Evolutionary conservation across 768 basidiomycete species (phyloP), one percentile per base, ranked within the genome.

Genomic region (Multifurca ochricompacta): DNA sequence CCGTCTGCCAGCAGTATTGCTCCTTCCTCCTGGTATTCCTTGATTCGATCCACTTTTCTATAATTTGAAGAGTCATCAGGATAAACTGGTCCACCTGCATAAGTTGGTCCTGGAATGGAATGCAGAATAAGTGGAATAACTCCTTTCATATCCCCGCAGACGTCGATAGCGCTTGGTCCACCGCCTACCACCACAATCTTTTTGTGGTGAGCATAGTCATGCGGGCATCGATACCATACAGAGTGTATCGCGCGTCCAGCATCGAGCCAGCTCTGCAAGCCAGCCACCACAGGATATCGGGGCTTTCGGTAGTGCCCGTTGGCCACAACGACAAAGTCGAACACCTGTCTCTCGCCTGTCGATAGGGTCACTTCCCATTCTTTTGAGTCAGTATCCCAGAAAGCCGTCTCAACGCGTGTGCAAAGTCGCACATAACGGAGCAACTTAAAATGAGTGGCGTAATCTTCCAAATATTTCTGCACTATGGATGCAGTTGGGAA

Each of bases 271-370:
- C 67, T 55, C 11, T 69, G 65, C 5, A 91, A 62, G 1, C 89
- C 88, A 3, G 81, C 78, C 8, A 74, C 74, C 39, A 68, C 54
- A 3, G 87, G 87, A 53, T 80, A 77, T 18, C 78, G 76, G 1
- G 90, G 90, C 8, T 76, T 61, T 37, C 73, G 74, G 64, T 86
- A 82, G 64, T 89, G 88, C 0, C 90, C 90, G 54, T 87, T 91
- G 39, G 84, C 84, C 27, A 89, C 74, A 27, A 91, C 66, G 34
- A 91, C 64, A n/a, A 79, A 70, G 61, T 91, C 85, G 58, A 81
- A 87, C 1, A 66, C 50, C 16, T 67, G 52, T 11, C 58, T 52
- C 36, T 74, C 70, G 10, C 61, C 62, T 0, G 68, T 69, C 8
- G 73, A 73, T 45, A 75, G 57, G 3, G 69, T 66, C n/a, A 84